These are phyloP conservation scores for Achaetomiella virescens DNA, from an alignment of 495 filamentous ascomycete species.

Conservation along the genomic window DNA sequence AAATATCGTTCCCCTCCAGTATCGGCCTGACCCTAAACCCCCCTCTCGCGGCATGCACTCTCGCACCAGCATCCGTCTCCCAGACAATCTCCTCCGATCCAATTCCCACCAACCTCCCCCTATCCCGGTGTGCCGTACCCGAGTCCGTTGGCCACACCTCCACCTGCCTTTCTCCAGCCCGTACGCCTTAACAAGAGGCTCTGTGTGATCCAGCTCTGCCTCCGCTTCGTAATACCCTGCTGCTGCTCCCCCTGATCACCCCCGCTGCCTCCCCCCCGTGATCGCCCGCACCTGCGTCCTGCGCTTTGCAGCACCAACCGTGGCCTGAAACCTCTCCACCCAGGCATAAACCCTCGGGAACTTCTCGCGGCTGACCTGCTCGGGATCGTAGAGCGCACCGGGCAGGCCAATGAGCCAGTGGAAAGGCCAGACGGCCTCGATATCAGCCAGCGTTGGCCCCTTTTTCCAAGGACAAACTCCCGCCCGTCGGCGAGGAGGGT, in stretches of 20 bases:
- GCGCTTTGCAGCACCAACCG: slow-evolving; percentile 18
- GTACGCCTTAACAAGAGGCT: slow-evolving; percentile 23
- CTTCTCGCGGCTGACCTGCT: slow-evolving; percentile 31
- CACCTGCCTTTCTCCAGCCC: slow-evolving; percentile 45
- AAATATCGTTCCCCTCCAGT: too few species aligned
- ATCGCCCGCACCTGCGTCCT: slow-evolving; percentile 31
- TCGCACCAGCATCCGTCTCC: slow-evolving; percentile 40
- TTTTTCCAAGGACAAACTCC: slow-evolving; percentile 46
- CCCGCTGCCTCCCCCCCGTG: slow-evolving; percentile 44
- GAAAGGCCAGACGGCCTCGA: slow-evolving; percentile 56
- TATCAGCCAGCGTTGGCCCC: slow-evolving; percentile 48
- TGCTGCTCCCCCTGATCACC: slow-evolving; percentile 28
- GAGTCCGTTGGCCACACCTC: slow-evolving; percentile 52
- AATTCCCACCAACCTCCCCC: slow-evolving; percentile 44
- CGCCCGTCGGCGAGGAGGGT: slow-evolving; percentile 51
- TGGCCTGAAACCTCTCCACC: slow-evolving; percentile 46
- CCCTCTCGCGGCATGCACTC: slow-evolving; percentile 51
- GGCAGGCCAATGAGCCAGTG: slow-evolving; percentile 50
- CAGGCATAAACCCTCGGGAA: slow-evolving; percentile 52
- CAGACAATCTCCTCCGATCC: slow-evolving; percentile 46
- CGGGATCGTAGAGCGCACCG: slow-evolving; percentile 38
- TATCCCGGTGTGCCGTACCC: slow-evolving; percentile 49
- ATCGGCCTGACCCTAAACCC: slow-evolving; percentile 47
- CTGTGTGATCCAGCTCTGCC: slow-evolving; percentile 36
- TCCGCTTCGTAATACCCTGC: slow-evolving; percentile 32